Evolutionary conservation across 306 rosid species (phyloP), one percentile per base, ranked within the genome.

Genomic region (Lotus japonicus): DNA sequence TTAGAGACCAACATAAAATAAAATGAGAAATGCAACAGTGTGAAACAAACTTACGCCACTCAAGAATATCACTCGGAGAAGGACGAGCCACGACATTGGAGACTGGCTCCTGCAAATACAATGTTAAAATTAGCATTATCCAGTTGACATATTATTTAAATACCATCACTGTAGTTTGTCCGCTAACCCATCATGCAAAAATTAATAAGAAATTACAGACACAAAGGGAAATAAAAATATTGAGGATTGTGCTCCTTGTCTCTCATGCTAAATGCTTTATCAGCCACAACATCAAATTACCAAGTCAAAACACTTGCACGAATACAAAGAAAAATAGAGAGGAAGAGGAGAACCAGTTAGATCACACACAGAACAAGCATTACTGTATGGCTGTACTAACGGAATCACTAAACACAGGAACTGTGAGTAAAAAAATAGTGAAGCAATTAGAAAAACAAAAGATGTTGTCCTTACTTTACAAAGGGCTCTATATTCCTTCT

Each of bases 401-500:
- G 57, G 66, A 36, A 55, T 61, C 55, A 7, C 42, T 39, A 62
- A 33, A 70, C 66, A 26, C 26, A 48, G 43, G 69, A 39, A 46
- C 52, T 21, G 26, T 10, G 28, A 3, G 7, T 60, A 38, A 48
- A 28, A 74, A 26, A 68, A 70, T 10, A 65, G 19, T 11, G 15
- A 42, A 77, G 21, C 64, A 31, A 18, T 44, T 36, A 35, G 60
- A 17, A 10, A 39, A 35, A 58, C 76, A 50, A 68, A 58, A 68
- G 65, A 70, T 74, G 43, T 3, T 79, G 15, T 74, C 88, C 97
- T 82, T 83, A 94, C 99, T 84, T 95, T 95, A 81, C 99, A 95
- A 45, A 95, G 90, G n/a, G 99, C 90, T 87, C 99, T 88, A 64
- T 87, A 95, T 83, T 95, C 99, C 85, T 88, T 95, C 73, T 95